phyloP scores from a whole-genome alignment of 2,329 filamentous ascomycete species.

The Pochonia chlamydosporia region DNA sequence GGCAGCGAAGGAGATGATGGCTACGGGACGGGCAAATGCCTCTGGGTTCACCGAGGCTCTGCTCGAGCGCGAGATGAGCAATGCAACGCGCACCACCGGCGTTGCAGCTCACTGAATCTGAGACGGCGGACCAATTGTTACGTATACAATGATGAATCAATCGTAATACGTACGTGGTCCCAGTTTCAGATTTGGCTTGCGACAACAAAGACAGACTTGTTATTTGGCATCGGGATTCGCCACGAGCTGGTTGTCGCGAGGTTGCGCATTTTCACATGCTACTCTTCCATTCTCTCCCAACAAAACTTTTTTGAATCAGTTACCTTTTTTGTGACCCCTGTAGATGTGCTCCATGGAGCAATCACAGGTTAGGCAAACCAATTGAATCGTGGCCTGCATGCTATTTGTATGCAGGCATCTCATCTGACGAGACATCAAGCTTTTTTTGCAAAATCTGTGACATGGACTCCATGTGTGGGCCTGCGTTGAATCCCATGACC shows the following conservation, averaged over 20 bases:
- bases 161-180: neutral
- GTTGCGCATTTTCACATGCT: constrained; percentile 2
- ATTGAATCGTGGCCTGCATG: neutral
- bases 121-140: neutral
- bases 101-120: constrained; percentile 19
- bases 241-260: neutral
- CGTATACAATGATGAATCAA: neutral
- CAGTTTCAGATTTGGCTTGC: neutral
- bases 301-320: neutral
- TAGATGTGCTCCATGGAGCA: neutral
- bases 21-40: constrained; percentile 28
- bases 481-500: neutral
- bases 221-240: constrained; percentile 1
- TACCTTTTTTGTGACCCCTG: neutral
- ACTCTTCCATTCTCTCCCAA: neutral
- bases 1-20: constrained; percentile 55
- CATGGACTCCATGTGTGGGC: neutral
- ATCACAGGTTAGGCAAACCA: constrained; percentile 1
- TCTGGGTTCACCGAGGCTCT: constrained; percentile 50
- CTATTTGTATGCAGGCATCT: neutral
- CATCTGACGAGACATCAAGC: neutral
- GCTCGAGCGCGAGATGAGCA: constrained; percentile 47
- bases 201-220: neutral
- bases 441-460: neutral
- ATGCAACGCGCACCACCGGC: constrained; percentile 21